phyloP scores from a whole-genome alignment of 805 yeast genomes.

The Teunomyces lycoperdinae region DNA sequence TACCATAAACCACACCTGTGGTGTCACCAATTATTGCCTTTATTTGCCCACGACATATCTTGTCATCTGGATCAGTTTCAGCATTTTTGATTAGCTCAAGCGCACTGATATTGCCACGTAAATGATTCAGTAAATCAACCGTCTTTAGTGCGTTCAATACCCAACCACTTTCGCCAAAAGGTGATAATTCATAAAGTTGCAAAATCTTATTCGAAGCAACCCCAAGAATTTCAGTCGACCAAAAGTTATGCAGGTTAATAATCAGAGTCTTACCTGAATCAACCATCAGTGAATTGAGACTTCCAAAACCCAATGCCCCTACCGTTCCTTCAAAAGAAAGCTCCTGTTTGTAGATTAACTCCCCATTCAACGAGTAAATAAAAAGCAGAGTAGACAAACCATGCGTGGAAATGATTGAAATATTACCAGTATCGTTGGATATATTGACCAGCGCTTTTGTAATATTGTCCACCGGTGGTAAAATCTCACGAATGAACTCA shows the following conservation, averaged over 20 bases:
- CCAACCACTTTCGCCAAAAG: constrained; percentile 12
- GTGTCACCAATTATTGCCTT: constrained; percentile 54
- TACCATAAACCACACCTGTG: constrained; percentile 46
- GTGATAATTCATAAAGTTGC: constrained; percentile 21
- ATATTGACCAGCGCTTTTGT: constrained; percentile 35
- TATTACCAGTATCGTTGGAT: constrained; percentile 54
- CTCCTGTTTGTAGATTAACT: constrained; percentile 24
- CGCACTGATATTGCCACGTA: constrained; percentile 23
- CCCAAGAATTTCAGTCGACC: constrained; percentile 36
- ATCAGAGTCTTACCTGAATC: constrained; percentile 20
- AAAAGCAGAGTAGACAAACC: constrained; percentile 19
- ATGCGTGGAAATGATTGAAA: constrained; percentile 35
- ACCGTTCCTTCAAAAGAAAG: constrained; percentile 16
- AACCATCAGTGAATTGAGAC: constrained; percentile 25
- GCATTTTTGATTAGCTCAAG: constrained; percentile 26
- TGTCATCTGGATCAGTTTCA: constrained; percentile 36
- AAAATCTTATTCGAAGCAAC: constrained; percentile 21
- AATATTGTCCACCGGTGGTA: constrained; percentile 11
- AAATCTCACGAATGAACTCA: constrained; percentile 45
- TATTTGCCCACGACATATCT: constrained; percentile 30
- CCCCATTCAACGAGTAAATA: constrained; percentile 56
- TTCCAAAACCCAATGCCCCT: constrained; percentile 27
- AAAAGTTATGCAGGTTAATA: constrained; percentile 29
- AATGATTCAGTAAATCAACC: not conserved
- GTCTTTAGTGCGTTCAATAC: constrained; percentile 1